A percentile compares a stretch with the other conserved stretches of the same genome.
These are phyloP conservation scores for Alloteropsis semialata DNA, from an alignment of 176 grass and related monocot genomes.

Conservation along the genomic window DNA sequence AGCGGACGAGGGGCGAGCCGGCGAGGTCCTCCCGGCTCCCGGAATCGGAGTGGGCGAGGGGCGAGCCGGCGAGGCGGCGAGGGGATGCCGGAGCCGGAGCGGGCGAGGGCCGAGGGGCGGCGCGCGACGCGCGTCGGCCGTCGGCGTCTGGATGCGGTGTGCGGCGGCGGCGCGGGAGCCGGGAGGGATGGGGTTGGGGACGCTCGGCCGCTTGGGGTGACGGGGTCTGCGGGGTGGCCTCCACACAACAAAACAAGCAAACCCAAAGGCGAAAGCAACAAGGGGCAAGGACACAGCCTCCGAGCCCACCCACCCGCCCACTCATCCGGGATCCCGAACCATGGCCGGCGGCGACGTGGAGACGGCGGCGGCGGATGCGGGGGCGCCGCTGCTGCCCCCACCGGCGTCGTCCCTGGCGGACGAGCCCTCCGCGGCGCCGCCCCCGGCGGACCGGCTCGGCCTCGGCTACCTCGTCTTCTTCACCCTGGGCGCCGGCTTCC, in stretches of 20 bases:
- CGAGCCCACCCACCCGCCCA: not conserved
- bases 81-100: too few species aligned
- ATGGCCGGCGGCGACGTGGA: slow-evolving; percentile 52
- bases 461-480: slow-evolving; percentile 80
- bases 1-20: too few species aligned
- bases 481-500: slow-evolving; percentile 77
- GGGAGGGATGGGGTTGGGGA: too few species aligned
- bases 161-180: too few species aligned
- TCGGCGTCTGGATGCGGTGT: too few species aligned
- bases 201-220: too few species aligned
- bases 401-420: slow-evolving; percentile 16
- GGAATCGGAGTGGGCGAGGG: too few species aligned
- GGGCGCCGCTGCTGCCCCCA: slow-evolving; percentile 29
- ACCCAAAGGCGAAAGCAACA: not conserved
- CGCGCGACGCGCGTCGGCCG: too few species aligned
- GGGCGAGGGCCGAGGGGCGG: too few species aligned
- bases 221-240: too few species aligned
- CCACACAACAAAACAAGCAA: not conserved
- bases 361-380: slow-evolving; percentile 7
- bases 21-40: too few species aligned
- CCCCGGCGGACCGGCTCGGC: slow-evolving; percentile 51
- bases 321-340: not conserved
- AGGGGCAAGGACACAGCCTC: not conserved
- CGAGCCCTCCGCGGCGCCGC: not conserved
- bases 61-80: too few species aligned